A percentile compares a stretch with the other conserved stretches of the same genome.
phyloP scores from a whole-genome alignment of 805 yeast genomes.

The Monosporozyma solicola region DNA sequence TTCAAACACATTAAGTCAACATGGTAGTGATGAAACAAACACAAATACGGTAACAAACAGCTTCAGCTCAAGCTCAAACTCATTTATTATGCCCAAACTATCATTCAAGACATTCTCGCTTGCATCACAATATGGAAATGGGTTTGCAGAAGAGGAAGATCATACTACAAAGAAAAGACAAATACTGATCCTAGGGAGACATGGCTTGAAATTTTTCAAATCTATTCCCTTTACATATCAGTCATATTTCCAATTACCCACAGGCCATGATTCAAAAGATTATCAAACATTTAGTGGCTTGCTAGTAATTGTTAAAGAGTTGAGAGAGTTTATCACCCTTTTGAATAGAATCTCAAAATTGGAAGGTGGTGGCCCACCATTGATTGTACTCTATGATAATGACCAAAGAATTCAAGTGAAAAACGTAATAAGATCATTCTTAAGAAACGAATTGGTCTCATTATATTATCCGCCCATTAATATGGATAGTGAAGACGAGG shows the following conservation, averaged over 20 bases:
- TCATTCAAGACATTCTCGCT: constrained; percentile 7
- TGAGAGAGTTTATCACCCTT: constrained; percentile 17
- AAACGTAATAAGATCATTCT: constrained; percentile 15
- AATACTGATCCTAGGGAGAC: constrained; percentile 22
- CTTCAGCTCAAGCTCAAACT: constrained; percentile 21
- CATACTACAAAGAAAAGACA: constrained; percentile 5
- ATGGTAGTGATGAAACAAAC: constrained; percentile 5
- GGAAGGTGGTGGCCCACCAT: constrained; percentile 12
- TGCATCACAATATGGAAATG: not conserved
- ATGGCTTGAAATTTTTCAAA: constrained; percentile 17
- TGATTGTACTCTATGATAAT: constrained; percentile 22
- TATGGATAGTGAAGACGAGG: constrained; percentile 15
- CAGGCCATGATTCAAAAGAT: constrained; percentile 11
- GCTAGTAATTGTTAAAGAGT: constrained; percentile 19
- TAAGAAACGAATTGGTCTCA: constrained; percentile 14
- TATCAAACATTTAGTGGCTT: constrained; percentile 14
- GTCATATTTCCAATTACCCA: constrained; percentile 18
- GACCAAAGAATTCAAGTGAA: constrained; percentile 24
- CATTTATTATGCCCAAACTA: constrained; percentile 29
- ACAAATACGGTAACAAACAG: constrained; percentile 17
- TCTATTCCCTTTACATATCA: constrained; percentile 19
- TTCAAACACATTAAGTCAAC: constrained; percentile 3
- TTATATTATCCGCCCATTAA: constrained; percentile 21
- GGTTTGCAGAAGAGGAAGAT: not conserved
- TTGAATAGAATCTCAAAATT: constrained; percentile 17